Base-by-base conservation (phyloP, 768 basidiomycete genomes). In the Termitomyces sp. region DNA sequence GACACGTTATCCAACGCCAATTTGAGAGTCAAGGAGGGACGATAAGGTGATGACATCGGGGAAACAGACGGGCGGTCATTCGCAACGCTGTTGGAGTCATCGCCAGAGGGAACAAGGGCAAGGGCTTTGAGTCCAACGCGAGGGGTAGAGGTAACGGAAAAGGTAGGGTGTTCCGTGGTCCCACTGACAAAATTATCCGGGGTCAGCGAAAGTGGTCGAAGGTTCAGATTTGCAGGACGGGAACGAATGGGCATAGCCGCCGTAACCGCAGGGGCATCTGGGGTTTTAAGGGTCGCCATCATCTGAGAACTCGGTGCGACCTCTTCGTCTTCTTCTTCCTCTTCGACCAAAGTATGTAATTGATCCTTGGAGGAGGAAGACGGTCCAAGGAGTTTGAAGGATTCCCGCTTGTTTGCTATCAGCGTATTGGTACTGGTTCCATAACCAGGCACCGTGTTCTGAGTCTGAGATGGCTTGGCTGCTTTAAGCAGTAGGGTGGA, bases 321-420 rank as follows among this genome's bases (percentile, higher is more conserved):
- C 15, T 75, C 75, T 3, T 57, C 50, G 1, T 88, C 87, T 26
- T 93, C 92, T 50, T 94, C 91, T 55, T 94, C 89, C 65, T 91
- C 92, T 64, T 92, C 91, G 33, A 94, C 73, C 30, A 93, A 76
- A 17, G 91, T 92, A 57, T 83, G 81, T 11, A 93, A 78, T 62
- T 86, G 82, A 67, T 92, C 91, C 67, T 90, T 91, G 51, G 84
- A 78, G 11, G 81, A 80, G 0, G 82, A 80, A 2, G 86, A 77
- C 17, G 80, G 62, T 15, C 77, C 73, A 60, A 86, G 77, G 62
- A 86, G 78, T 70, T 87, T 91, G 69, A 91, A 87, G 0, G 91
- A 93, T 67, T 94, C 91, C 12, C 91, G 84, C 71, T 91, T 92
- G 63, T 70, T 78, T 21, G 73, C 73, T 66, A 83, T 67, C 53